Evolutionary conservation across 73 alveolate genomes (phyloP).

Genomic region (Paramecium octaurelia): DNA sequence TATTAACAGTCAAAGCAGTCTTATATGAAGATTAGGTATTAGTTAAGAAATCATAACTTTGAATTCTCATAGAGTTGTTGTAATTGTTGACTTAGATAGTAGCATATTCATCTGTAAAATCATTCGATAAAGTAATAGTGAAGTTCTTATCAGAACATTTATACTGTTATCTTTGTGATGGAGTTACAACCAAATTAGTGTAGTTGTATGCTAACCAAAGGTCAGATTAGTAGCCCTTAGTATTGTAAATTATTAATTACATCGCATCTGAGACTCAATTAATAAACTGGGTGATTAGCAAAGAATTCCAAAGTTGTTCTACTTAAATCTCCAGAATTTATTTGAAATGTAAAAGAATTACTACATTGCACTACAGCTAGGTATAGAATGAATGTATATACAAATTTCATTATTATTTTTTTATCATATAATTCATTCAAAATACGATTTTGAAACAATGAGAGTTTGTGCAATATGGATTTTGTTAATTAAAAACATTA

Average conservation of each 20-base stretch:
- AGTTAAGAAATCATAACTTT: neutral
- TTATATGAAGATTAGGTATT: neutral
- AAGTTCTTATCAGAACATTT: neutral
- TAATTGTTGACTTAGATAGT: neutral
- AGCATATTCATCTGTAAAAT: neutral
- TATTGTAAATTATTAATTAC: neutral
- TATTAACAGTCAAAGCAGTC: neutral
- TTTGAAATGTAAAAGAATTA: neutral
- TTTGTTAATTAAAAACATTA: neutral
- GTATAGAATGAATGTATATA: neutral
- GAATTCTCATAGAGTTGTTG: neutral
- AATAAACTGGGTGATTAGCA: neutral
- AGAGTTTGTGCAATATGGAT: neutral
- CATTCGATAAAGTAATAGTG: neutral
- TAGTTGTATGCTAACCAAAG: neutral
- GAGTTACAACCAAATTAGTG: neutral
- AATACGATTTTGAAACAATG: neutral
- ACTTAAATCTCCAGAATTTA: neutral
- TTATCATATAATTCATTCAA: neutral
- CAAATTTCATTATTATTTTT: neutral
- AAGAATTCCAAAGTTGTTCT: neutral
- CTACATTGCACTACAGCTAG: neutral
- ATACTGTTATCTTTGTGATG: neutral
- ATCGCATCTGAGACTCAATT: neutral
- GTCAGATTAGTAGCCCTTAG: neutral